A percentile compares a stretch with the other conserved stretches of the same genome.
Conservation (phyloP, 257 asterid species). For the Oldenlandia corymbosa region DNA sequence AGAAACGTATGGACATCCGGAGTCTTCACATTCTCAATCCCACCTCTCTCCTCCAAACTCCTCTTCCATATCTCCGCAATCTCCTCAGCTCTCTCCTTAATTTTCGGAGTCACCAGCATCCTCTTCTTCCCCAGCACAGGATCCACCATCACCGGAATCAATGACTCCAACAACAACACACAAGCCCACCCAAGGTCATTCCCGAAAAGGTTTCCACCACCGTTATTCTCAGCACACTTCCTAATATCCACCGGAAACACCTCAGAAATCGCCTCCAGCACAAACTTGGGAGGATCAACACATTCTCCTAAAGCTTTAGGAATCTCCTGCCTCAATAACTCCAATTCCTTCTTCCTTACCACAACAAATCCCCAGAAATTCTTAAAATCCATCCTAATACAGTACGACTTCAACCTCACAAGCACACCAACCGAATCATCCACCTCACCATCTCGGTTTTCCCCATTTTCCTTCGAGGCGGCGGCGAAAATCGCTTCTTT, state of each 20-base stretch:
- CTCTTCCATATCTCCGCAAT: constrained; percentile 94
- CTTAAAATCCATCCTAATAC: constrained; percentile 59
- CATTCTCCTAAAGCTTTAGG: constrained; percentile 67
- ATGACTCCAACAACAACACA: constrained; percentile 81
- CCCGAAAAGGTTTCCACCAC: constrained; percentile 17
- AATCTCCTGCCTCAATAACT: constrained; percentile 45
- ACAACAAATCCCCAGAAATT: constrained; percentile 70
- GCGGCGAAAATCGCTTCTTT: constrained; percentile 14
- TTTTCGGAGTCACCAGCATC: constrained; percentile 84
- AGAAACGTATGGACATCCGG: constrained; percentile 96
- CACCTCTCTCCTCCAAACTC: constrained; percentile 98
- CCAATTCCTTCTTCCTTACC: constrained; percentile 78
- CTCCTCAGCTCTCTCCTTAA: constrained; percentile 76
- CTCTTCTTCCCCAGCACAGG: constrained; percentile 89
- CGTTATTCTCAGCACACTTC: constrained; percentile 14
- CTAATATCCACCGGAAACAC: constrained; percentile 72
- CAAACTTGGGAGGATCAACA: constrained; percentile 91
- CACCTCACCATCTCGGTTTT: constrained; percentile 39
- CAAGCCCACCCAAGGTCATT: constrained; percentile 99
- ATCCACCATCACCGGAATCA: constrained; percentile 95
- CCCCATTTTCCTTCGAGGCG: not conserved
- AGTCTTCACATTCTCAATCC: constrained; percentile 88
- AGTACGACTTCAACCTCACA: constrained; percentile 47
- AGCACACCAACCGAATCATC: constrained; percentile 64
- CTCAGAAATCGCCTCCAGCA: constrained; percentile 84